These are phyloP conservation scores for Calonectria pteridis DNA, from an alignment of 2,329 filamentous ascomycete species.

Conservation along the genomic window DNA sequence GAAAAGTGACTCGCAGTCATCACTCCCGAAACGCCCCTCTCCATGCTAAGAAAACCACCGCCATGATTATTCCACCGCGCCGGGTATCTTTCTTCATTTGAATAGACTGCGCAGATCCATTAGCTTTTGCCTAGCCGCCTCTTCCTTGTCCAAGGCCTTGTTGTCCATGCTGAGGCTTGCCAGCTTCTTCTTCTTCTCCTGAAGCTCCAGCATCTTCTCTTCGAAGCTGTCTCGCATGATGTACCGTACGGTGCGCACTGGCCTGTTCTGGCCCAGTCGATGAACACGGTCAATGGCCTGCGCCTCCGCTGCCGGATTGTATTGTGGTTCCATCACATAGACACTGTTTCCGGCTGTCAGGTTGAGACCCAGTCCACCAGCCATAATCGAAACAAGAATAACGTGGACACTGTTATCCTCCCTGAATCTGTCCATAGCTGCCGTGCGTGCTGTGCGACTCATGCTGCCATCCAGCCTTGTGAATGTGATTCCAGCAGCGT, in stretches of 20 bases:
- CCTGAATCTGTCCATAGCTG: conserved; percentile 83
- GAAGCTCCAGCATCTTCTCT: conserved; percentile 90
- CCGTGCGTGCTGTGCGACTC: conserved; percentile 78
- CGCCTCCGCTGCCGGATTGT: conserved; percentile 94
- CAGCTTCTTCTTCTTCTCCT: conserved; percentile 92
- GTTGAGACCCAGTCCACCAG: conserved; percentile 92
- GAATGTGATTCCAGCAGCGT: conserved; percentile 74
- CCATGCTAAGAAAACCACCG: conserved; percentile 32
- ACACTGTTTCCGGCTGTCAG: conserved; percentile 87
- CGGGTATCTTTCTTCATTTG: conserved; percentile 53
- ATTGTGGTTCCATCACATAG: conserved; percentile 98
- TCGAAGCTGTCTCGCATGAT: conserved; percentile 94
- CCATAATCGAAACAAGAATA: conserved; percentile 92
- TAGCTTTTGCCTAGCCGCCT: conserved; percentile 71
- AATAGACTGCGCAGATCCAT: conserved; percentile 71
- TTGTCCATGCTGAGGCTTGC: conserved; percentile 88
- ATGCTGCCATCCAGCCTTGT: conserved; percentile 93
- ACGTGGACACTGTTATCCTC: conserved; percentile 78
- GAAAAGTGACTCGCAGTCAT: conserved; percentile 31
- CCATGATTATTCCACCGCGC: conserved; percentile 24
- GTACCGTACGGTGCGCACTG: conserved; percentile 87
- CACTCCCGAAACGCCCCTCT: conserved; percentile 38
- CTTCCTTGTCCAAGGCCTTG: conserved; percentile 63
- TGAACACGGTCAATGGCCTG: conserved; percentile 96
- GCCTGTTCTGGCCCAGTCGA: conserved; percentile 88